These are phyloP conservation scores for Lentinus polychrous DNA, from an alignment of 1,284 basidiomycete genomes.

Conservation along the genomic window DNA sequence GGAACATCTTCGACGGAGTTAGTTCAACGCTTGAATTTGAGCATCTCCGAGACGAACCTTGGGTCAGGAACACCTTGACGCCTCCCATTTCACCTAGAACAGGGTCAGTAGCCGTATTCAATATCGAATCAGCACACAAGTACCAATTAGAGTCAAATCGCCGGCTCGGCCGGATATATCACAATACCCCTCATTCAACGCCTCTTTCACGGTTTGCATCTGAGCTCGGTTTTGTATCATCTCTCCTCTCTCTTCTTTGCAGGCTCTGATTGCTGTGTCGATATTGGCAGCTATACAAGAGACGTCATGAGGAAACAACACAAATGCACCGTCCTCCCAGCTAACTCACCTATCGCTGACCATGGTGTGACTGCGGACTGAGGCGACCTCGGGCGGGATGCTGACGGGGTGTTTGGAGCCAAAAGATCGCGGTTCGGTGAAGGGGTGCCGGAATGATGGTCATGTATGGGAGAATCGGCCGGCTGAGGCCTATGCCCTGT, in stretches of 20 bases:
- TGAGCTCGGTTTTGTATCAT: constrained; percentile 57
- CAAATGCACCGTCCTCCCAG: neutral
- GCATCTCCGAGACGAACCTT: constrained; percentile 38
- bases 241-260: constrained; percentile 60
- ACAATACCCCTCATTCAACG: constrained; percentile 75
- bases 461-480: constrained; percentile 5
- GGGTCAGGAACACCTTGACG: constrained; percentile 62
- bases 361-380: constrained; percentile 42
- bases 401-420: constrained; percentile 4
- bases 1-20: no score
- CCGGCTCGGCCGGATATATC: constrained; percentile 67
- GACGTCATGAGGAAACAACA: neutral
- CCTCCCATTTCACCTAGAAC: constrained; percentile 51
- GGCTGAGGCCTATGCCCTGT: constrained; percentile 15
- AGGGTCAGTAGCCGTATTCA: neutral
- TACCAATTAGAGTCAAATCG: constrained; percentile 59
- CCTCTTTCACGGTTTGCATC: constrained; percentile 72
- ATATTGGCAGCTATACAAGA: constrained; percentile 52
- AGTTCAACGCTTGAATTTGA: no score
- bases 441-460: neutral
- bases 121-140: constrained; percentile 8
- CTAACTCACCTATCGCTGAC: constrained; percentile 50
- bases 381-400: constrained; percentile 14
- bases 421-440: neutral
- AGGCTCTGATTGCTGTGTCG: constrained; percentile 73